Percentiles rank a stretch among this genome's conserved stretches.
phyloP scores from a whole-genome alignment of 257 asterid genomes.

The Solanum gandarillasii region DNA sequence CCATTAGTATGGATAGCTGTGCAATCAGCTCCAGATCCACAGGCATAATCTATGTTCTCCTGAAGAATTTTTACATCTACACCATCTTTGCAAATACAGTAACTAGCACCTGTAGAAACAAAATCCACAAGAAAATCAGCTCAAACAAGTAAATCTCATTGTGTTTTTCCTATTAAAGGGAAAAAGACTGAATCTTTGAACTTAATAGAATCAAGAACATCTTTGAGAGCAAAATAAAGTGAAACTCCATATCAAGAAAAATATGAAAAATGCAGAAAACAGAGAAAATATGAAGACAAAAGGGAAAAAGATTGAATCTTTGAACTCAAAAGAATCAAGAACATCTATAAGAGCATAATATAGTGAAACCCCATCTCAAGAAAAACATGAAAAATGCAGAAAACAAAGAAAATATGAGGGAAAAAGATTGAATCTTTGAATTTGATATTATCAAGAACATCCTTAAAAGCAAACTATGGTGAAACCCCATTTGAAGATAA shows the following conservation, averaged over 20 bases:
- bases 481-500: not conserved
- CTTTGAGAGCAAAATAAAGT: not conserved
- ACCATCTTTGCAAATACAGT: constrained; percentile 55
- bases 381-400: not conserved
- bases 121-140: constrained; percentile 2
- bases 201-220: not conserved
- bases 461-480: not conserved
- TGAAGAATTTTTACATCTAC: constrained; percentile 28
- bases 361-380: not conserved
- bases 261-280: not conserved
- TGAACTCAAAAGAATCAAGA: not conserved
- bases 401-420: not conserved
- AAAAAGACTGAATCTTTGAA: not conserved
- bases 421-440: too few species aligned
- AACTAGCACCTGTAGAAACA: constrained; percentile 35
- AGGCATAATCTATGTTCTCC: constrained; percentile 74
- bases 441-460: too few species aligned
- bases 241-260: not conserved
- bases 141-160: not conserved
- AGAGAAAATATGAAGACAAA: not conserved
- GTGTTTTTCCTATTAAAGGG: not conserved
- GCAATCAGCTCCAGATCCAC: constrained; percentile 82
- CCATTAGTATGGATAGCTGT: constrained; percentile 43
- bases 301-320: not conserved
- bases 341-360: not conserved